Evolutionary conservation across 495 filamentous ascomycete genomes (phyloP).

Genomic region (Cudoniella acicularis): DNA sequence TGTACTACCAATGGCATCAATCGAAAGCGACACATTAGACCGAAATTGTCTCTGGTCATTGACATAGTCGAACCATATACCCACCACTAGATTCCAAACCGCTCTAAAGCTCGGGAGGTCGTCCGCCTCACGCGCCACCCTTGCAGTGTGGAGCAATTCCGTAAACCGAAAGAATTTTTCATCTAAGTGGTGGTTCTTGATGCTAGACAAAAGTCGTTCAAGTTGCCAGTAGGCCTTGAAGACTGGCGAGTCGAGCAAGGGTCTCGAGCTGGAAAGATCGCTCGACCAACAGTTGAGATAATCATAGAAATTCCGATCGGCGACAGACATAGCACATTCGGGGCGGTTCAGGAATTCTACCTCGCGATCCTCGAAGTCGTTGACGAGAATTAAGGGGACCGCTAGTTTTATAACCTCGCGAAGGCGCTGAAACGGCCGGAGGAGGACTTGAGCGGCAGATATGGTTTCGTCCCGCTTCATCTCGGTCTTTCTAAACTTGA

Average conservation of each 20-base stretch:
- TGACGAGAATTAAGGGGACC: constrained; percentile 1
- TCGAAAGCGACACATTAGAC: constrained; percentile 10
- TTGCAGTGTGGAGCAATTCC: constrained; percentile 8
- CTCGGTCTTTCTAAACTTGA: constrained; percentile 8
- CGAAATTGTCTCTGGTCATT: constrained; percentile 8
- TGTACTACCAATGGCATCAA: constrained; percentile 6
- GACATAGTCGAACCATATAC: constrained; percentile 12
- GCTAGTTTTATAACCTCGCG: constrained; percentile 2
- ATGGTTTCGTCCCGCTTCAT: constrained; percentile 5
- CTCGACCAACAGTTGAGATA: constrained; percentile 5
- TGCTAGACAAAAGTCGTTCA: constrained; percentile 1
- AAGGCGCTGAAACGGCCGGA: constrained; percentile 16
- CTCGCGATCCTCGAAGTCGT: constrained; percentile 4
- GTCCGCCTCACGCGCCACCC: constrained; percentile 9
- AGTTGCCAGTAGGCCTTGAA: constrained; percentile 16
- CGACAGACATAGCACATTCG: not conserved
- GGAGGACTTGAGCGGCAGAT: not conserved
- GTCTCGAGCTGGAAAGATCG: constrained; percentile 3
- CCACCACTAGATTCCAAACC: constrained; percentile 10
- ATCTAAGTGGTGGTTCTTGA: constrained; percentile 1
- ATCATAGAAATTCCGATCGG: constrained; percentile 1
- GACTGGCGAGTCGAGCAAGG: not conserved
- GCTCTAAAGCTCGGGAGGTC: constrained; percentile 6
- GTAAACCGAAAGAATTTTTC: not conserved
- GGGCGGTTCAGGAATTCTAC: constrained; percentile 5